Evolutionary conservation across 202 grass and related monocot genomes (phyloP).

Genomic region (Schoenoplectus triqueter): DNA sequence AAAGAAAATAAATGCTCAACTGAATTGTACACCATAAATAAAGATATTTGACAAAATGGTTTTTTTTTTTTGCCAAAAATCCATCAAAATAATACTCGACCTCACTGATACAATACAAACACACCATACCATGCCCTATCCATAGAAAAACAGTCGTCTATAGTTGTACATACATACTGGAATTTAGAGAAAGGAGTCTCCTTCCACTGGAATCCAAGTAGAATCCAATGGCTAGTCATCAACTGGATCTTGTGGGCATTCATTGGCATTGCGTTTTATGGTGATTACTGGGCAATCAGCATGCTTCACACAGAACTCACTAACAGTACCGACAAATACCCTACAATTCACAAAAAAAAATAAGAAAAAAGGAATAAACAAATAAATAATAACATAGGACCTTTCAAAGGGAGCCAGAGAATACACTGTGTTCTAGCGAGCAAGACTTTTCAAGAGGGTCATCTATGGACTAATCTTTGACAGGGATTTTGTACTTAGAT

Average conservation of each 20-base stretch:
- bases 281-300: constrained; percentile 87
- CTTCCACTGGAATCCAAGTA: constrained; percentile 33
- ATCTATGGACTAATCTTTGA: neutral
- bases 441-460: neutral
- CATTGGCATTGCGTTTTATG: constrained; percentile 82
- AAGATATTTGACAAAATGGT: neutral
- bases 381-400: neutral
- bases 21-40: constrained; percentile 1
- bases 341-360: constrained; percentile 41
- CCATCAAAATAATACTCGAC: neutral
- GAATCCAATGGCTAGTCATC: constrained; percentile 40
- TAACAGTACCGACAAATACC: constrained; percentile 94
- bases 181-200: neutral
- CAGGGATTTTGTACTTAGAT: neutral
- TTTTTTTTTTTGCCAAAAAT: neutral
- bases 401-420: neutral
- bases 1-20: neutral
- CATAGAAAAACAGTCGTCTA: neutral
- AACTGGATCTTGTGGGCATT: constrained; percentile 83
- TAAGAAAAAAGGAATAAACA: neutral
- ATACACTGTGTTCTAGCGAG: neutral
- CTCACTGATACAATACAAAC: neutral
- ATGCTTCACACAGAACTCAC: constrained; percentile 95
- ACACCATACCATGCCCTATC: constrained; percentile 1
- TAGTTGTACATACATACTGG: constrained; percentile 29